Evolutionary conservation across 805 yeast genomes (phyloP).

Genomic region (Candida pini): DNA sequence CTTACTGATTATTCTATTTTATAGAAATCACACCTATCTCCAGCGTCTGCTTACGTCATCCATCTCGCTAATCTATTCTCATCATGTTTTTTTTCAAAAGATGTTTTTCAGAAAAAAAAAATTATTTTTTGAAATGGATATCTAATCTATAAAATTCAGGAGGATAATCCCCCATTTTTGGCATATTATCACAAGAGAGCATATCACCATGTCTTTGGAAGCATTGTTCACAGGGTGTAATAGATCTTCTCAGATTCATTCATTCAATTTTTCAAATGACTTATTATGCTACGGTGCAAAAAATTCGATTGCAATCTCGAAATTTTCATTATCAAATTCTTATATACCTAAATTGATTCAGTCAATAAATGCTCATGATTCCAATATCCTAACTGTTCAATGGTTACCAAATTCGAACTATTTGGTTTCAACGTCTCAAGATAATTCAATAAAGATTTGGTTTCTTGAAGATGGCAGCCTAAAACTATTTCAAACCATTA

Average conservation of each 20-base stretch:
- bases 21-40: too few species aligned
- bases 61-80: too few species aligned
- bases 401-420: constrained; percentile 41
- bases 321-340: constrained; percentile 47
- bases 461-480: constrained; percentile 20
- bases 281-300: constrained; percentile 71
- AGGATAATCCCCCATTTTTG: too few species aligned
- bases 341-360: constrained; percentile 26
- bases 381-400: constrained; percentile 62
- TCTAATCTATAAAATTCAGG: too few species aligned
- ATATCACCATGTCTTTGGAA: too few species aligned
- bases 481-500: constrained; percentile 25
- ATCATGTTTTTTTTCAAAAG: too few species aligned
- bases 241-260: constrained; percentile 56
- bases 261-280: constrained; percentile 33
- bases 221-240: constrained; percentile 73
- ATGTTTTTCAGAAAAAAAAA: too few species aligned
- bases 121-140: too few species aligned
- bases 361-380: constrained; percentile 59
- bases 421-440: constrained; percentile 65
- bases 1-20: too few species aligned
- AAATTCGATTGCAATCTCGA: constrained; percentile 48
- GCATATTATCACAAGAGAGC: too few species aligned
- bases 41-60: too few species aligned
- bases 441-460: constrained; percentile 61